Base-by-base conservation (phyloP, 179 eudicot species). In the Heliamphora pulchella region DNA sequence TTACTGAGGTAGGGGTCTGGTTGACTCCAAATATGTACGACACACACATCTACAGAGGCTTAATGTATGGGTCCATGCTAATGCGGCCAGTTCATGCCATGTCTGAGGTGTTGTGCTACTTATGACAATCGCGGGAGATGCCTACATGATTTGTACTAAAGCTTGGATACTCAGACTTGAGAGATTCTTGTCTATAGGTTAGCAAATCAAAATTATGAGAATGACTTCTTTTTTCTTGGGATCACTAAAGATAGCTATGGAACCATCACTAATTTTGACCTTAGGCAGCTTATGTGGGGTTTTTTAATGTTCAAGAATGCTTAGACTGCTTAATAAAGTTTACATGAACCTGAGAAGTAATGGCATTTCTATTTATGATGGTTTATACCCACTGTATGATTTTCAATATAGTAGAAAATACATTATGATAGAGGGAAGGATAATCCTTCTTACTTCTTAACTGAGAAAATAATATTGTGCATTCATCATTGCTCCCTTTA, bases 181-280 rank as follows among this genome's bases (percentile, higher is more conserved):
- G 2, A 64, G 80, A 77, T 77, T 64, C 47, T 65, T 15, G 54
- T 48, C 22, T 31, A 53, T 22, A 67, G 73, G 80, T 50, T 59
- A 43, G 15, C 69, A 53, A 53, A 67, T 53, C 50, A 51, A 67
- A 53, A 31, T 41, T 31, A 53, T 1, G 1, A 14, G 51, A 69
- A 69, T 5, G 31, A 8, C 31, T 31, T 66, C 31, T 17, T 50
- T 51, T 78, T 41, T 66, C 17, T 67, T 44, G 3, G n/a, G 13
- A 67, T 55, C n/a, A 31, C 6, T 4, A 10, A 18, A 41, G 51
- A 53, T 66, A 9, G 8, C 43, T 50, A 48, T 77, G 44, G 39
- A 31, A 50, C 81, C 54, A 15, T 53, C 44, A 2, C 48, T 39
- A n/a, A 50, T 66, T 47, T 77, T 51, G 50, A 10, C 72, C 43